These are phyloP conservation scores for Inga oerstediana DNA, from an alignment of 306 rosid species.

Conservation along the genomic window DNA sequence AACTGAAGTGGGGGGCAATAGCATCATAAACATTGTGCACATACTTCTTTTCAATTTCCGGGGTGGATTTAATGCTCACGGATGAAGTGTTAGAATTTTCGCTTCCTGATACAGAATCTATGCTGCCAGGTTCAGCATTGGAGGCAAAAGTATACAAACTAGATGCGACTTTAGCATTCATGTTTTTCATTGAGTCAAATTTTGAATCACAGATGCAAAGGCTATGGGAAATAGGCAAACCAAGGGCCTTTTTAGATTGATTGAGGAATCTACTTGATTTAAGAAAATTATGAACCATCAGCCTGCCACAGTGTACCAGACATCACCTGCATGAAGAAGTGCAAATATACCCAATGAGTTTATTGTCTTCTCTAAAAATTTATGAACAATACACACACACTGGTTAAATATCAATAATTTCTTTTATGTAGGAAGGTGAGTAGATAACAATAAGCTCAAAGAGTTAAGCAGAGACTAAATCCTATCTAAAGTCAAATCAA, in stretches of 20 bases:
- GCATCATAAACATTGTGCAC: constrained; percentile 93
- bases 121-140: constrained; percentile 42
- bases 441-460: not conserved
- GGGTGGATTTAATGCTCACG: constrained; percentile 57
- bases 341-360: not conserved
- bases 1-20: constrained; percentile 91
- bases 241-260: constrained; percentile 23
- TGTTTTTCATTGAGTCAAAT: constrained; percentile 58
- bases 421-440: not conserved
- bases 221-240: constrained; percentile 32
- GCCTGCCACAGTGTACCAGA: constrained; percentile 29
- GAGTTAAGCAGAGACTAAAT: not conserved
- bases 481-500: not conserved
- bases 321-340: constrained; percentile 38
- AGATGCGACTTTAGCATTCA: constrained; percentile 47
- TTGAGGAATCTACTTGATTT: constrained; percentile 39
- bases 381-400: not conserved
- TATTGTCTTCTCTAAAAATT: not conserved
- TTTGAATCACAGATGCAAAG: constrained; percentile 35
- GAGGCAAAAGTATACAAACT: constrained; percentile 34
- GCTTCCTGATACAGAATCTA: constrained; percentile 34
- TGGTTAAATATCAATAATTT: not conserved
- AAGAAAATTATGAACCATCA: constrained; percentile 41
- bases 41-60: constrained; percentile 92
- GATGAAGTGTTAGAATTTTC: constrained; percentile 39